Evolutionary conservation across 257 asterid genomes (phyloP), one percentile per base, ranked within the genome.

Genomic region (Rhazya stricta): DNA sequence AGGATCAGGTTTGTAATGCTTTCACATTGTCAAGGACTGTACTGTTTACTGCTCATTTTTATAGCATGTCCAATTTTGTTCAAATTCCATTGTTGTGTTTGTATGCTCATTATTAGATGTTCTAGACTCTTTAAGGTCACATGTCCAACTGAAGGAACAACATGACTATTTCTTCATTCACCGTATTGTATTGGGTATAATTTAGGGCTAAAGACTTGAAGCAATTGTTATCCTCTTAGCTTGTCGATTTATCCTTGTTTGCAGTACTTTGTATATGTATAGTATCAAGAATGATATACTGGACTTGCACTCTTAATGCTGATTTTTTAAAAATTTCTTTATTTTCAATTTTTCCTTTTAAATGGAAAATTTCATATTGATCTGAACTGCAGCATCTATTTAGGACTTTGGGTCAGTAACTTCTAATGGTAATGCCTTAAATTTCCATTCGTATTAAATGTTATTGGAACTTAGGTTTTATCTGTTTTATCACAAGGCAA

Each of bases 1-100:
- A 90, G 85, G 93, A 88, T 82, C 99, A 94, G 99, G 99, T 94
- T 60, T 51, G 82, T 77, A 58, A 75, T 71, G 32, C 43, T 56
- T 50, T 76, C 69, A 50, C 41, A 45, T 27, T 51, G 73, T 56
- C 61, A 58, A 41, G 69, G 4, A 67, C 62, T 73, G 71, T 71
- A 34, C 45, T 6, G 45, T 51, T 58, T 51, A 46, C 68, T 37
- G 36, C 50, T 69, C 36, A 32, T 42, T 32, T n/a, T 54, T n/a
- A 30, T 56, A 34, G 57, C 67, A 34, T n/a, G 48, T 21, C 51
- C 27, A 29, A 16, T 48, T 41, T 32, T 2, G 51, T 36, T 70
- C 29, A 70, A 32, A 57, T 69, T 58, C 50, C 48, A 45, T 58
- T 2, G 19, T 30, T 19, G 9, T 70, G 30, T 67, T 67, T 56